Base-by-base conservation (phyloP, 768 basidiomycete genomes). In the Cubamyces lactineus region DNA sequence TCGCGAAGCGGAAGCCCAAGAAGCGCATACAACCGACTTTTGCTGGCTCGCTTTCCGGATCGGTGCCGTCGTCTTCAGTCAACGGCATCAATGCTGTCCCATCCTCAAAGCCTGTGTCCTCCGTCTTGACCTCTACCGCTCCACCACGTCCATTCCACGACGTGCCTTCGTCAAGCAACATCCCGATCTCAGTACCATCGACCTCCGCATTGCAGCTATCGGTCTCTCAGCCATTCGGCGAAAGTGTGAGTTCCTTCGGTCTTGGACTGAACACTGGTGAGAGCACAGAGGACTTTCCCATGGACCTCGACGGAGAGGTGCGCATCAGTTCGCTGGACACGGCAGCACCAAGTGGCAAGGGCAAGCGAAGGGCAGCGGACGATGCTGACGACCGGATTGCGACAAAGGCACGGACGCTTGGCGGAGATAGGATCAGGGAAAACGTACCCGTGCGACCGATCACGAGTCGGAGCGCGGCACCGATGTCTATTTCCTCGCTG, bases 1-100 rank as follows among this genome's bases (percentile, higher is more conserved):
- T 92, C 8, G 90, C 90, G 51, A 91, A 91, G 72, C 83, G 89
- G 57, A 84, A 80, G 54, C 70, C 72, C 42, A 90, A 91, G 76
- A 89, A 88, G 72, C 83, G 90, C 52, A 79, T 80, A n/a, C 81
- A 80, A 63, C 81, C 83, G 24, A 71, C 76, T 21, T 75, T 77
- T 66, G 66, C 78, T 50, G 75, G 76, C 0, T 61, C 68, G 23
- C 41, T 71, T 7, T 64, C 62, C 8, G 74, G 74, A 12, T 64
- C 71, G 5, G 71, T 77, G 53, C 79, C 80, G 26, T 79, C 80
- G 47, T 64, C 63, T 8, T 72, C 72, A 4, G 50, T 47, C 11
- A 68, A 64, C 53, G 67, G 58, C 28, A 53, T 46, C 53, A 59
- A 19, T 39, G 28, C n/a, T 11, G 48, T 64, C 48, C 53, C 61